Evolutionary conservation across 495 filamentous ascomycete species (phyloP), one percentile per base, ranked within the genome.

Genomic region (Podospora pseudoanserina): DNA sequence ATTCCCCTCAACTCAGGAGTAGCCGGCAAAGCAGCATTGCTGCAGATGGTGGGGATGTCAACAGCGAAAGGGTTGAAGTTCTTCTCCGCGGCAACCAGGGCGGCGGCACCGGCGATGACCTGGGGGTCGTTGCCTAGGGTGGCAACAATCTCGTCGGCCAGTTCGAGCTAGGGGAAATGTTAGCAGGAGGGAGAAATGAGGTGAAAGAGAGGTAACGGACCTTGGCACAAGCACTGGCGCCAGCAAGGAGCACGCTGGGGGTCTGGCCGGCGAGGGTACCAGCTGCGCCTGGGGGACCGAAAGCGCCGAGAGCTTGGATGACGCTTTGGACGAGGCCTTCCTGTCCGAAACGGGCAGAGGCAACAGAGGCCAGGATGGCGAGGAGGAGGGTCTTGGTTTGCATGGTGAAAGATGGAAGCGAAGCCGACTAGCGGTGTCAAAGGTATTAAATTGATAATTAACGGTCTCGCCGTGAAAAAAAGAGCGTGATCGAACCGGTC

Each of bases 1-100:
- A 89, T 87, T 34, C 87, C 87, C 27, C 86, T 78, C 34, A 89
- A 80, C 54, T 77, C 83, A 26, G 73, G 69, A 15, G 83, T 87
- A 6, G 77, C 81, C 0, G 87, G 87, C 3, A 89, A 83, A 20
- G 79, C 75, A 9, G 85, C 72, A 67, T 89, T 84, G 27, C 72
- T 77, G 76, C 87, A 89, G 72, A 89, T 82, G 64, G 79, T 83
- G 54, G 86, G 87, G 20, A 84, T 77, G n/a, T 71, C 71, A 65
- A 84, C 80, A n/a, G 72, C 83, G 67, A 84, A 87, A 19, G 85
- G 85, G 77, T 89, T 89, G 80, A 86, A 86, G 84, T 89, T 89
- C 78, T 88, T 85, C 79, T 89, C 87, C 19, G 87, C 86, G n/a
- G 83, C 84, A 1, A 89, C 87, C 3, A 89, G 79, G n/a, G 81